Conservation (phyloP, 441 rosid species). For the Erodium chrysanthum region DNA sequence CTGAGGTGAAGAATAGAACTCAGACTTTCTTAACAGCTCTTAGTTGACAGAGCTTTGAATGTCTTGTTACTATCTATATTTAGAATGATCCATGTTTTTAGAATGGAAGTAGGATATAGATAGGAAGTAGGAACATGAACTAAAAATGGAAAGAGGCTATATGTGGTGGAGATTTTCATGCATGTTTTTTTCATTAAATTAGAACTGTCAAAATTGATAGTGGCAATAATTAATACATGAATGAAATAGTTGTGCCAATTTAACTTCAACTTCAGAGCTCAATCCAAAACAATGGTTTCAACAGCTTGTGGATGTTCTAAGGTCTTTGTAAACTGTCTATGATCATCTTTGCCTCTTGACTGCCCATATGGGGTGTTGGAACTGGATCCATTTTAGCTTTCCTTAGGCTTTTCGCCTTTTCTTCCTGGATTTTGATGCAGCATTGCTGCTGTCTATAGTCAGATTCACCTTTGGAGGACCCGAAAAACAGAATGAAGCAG, state of each 20-base stretch:
- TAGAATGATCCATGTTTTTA: neutral
- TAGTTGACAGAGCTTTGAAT: neutral
- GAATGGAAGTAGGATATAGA: neutral
- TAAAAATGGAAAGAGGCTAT: neutral
- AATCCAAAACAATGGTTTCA: neutral
- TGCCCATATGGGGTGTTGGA: constrained; percentile 20
- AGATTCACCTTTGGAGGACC: constrained; percentile 82
- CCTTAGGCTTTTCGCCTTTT: constrained; percentile 28
- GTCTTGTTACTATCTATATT: neutral
- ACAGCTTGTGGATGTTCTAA: constrained; percentile 16
- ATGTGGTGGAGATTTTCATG: neutral
- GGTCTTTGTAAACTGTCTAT: constrained; percentile 43
- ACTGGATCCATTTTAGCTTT: too few relatives aligned
- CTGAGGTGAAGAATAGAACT: too few relatives aligned
- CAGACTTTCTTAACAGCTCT: neutral
- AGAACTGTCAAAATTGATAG: neutral
- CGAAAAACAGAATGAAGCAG: constrained; percentile 86
- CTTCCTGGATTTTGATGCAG: constrained; percentile 74
- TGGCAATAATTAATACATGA: neutral
- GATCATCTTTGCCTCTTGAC: constrained; percentile 30
- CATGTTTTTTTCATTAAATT: neutral
- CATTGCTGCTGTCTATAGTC: constrained; percentile 75
- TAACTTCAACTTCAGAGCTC: neutral
- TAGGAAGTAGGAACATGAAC: neutral
- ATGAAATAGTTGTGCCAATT: neutral